These are phyloP conservation scores for Saccharata proteae DNA, from an alignment of 2,329 filamentous ascomycete genomes.

Conservation along the genomic window DNA sequence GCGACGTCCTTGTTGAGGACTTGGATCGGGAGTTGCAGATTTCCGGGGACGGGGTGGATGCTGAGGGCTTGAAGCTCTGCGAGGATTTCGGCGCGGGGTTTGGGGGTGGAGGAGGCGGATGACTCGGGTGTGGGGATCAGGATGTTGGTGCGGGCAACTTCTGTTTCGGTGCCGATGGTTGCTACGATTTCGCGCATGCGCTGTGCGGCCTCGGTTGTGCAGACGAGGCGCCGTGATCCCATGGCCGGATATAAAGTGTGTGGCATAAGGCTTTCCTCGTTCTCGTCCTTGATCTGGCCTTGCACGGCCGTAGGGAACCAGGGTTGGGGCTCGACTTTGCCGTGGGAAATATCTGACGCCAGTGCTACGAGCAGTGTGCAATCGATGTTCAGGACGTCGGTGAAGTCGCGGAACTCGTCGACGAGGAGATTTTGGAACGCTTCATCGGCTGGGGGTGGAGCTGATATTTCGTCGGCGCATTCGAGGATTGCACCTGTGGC, in stretches of 20 bases:
- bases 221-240: conserved; percentile 44
- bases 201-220: conserved; percentile 51
- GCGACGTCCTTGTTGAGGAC: conserved; percentile 29
- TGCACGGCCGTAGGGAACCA: conserved; percentile 48
- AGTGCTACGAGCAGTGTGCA: conserved; percentile 61
- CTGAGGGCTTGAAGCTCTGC: conserved; percentile 31
- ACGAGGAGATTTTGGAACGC: conserved; percentile 24
- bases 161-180: conserved; percentile 25
- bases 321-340: conserved; percentile 33
- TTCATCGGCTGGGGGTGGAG: conserved; percentile 14
- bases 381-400: conserved; percentile 45
- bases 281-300: conserved; percentile 54
- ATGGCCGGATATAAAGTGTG: conserved; percentile 53
- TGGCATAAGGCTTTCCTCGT: conserved; percentile 46
- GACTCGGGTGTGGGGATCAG: conserved; percentile 38
- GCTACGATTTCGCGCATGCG: conserved; percentile 42
- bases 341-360: conserved; percentile 61
- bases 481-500: conserved; percentile 33
- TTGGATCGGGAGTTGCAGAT: conserved; percentile 50
- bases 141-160: conserved; percentile 44
- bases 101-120: conserved; percentile 13
- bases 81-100: conserved; percentile 16
- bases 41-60: conserved; percentile 39
- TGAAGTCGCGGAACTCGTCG: conserved; percentile 26
- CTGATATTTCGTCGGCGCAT: conserved; percentile 17